These are phyloP conservation scores for Cryptococcus sp. DNA, from an alignment of 1,284 basidiomycete species.

Conservation along the genomic window DNA sequence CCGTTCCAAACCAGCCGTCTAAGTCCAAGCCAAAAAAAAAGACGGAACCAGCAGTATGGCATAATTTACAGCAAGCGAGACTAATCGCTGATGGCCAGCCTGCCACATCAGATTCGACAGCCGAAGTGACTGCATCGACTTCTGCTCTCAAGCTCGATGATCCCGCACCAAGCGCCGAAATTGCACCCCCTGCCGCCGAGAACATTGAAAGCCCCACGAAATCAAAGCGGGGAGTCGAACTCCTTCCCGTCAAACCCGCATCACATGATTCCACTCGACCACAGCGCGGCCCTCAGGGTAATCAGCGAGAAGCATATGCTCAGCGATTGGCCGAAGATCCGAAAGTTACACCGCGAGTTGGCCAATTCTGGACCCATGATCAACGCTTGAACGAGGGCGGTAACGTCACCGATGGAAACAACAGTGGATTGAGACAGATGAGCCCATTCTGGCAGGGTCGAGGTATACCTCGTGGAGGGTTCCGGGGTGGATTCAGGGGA, in stretches of 20 bases:
- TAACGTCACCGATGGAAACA: constrained; percentile 64
- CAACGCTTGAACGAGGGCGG: constrained; percentile 55
- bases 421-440: constrained; percentile 73
- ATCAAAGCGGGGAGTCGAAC: not conserved
- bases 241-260: not conserved
- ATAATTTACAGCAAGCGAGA: not conserved
- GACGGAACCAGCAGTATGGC: constrained; percentile 1
- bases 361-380: constrained; percentile 87
- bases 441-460: constrained; percentile 64
- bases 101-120: not conserved
- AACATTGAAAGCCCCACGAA: not conserved
- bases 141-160: not conserved
- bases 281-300: constrained; percentile 50
- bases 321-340: constrained; percentile 55
- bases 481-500: constrained; percentile 10
- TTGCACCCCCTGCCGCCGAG: not conserved
- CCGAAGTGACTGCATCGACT: not conserved
- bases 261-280: not conserved
- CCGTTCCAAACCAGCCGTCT: not conserved
- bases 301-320: constrained; percentile 18
- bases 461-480: constrained; percentile 43
- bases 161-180: not conserved
- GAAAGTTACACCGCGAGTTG: constrained; percentile 76
- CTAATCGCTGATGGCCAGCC: too few species aligned
- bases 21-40: constrained; percentile 7